Evolutionary conservation across 495 filamentous ascomycete genomes (phyloP), one percentile per base, ranked within the genome.

Genomic region (Endocarpon pusillum): DNA sequence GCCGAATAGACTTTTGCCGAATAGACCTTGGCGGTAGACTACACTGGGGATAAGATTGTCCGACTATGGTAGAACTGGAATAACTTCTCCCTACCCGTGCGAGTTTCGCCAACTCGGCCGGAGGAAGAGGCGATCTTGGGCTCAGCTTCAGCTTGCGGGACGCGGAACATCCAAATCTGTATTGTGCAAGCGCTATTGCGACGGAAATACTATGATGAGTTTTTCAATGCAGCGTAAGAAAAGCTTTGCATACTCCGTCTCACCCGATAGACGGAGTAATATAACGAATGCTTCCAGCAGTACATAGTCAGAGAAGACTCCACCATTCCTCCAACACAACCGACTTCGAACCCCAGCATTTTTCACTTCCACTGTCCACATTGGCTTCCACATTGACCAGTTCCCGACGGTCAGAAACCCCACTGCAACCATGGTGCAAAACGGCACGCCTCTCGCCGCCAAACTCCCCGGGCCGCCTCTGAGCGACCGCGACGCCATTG

Each of bases 401-500:
- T n/a, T n/a, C n/a, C n/a, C n/a, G n/a, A n/a, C n/a, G n/a, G n/a
- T n/a, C n/a, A n/a, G n/a, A n/a, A n/a, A n/a, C n/a, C n/a, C n/a
- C n/a, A n/a, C n/a, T n/a, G n/a, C n/a, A n/a, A n/a, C n/a, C n/a
- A n/a, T n/a, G n/a, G n/a, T n/a, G n/a, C n/a, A n/a, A n/a, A n/a
- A n/a, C n/a, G n/a, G n/a, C n/a, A n/a, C n/a, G n/a, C n/a, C n/a
- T n/a, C n/a, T n/a, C n/a, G n/a, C n/a, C n/a, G n/a, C n/a, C n/a
- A n/a, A n/a, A n/a, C n/a, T n/a, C n/a, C n/a, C n/a, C n/a, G n/a
- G n/a, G n/a, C n/a, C n/a, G n/a, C n/a, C n/a, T n/a, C n/a, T n/a
- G n/a, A n/a, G n/a, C n/a, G n/a, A n/a, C 20, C 40, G 36, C 26
- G 40, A 42, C 12, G 26, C 40, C 21, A 31, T 43, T 14, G 26